Evolutionary conservation across 2,329 filamentous ascomycete genomes (phyloP), one percentile per base, ranked within the genome.

Genomic region (Penicillium digitatum): DNA sequence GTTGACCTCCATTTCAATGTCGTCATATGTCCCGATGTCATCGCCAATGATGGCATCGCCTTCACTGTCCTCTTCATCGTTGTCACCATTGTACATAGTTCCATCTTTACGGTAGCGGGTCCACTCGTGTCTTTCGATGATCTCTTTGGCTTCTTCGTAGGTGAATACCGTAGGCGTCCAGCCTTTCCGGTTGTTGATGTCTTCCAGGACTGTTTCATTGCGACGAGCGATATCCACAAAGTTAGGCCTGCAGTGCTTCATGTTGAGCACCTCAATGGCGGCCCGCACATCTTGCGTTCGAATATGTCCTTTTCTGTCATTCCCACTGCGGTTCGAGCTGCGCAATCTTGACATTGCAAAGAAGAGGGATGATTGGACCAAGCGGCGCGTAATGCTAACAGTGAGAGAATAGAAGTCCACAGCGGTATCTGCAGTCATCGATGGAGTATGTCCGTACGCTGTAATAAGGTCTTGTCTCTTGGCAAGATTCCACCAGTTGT

Each of bases 371-470:
- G 87, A 83, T 44, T 88, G 83, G 2, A 94, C 77, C 1, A 96
- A 73, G 12, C 88, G 81, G 55, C 82, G 83, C 0, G 88, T 92
- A 14, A 94, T 62, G 50, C 82, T 87, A 1, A 88, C 69, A 0
- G 82, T 78, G 2, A 96, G 72, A 9, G 82, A 82, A 65, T 91
- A 81, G 42, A 96, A 87, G 62, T 94, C 89, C 5, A 83, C 80
- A n/a, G 95, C 80, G 0, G 88, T 85, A 1, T 89, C 91, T 7
- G 85, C 82, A 62, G 87, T 85, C 22, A 96, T 82, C 0, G 87
- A 84, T 0, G 91, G 91, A 3, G 77, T 77, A 53, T 82, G 79
- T 3, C 65, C 18, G 5, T 37, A 32, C 1, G 47, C 26, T 4
- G 52, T 51, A n/a, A 54, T 34, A 3, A 45, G 27, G 22, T 50